These are phyloP conservation scores for Combretum micranthum DNA, from an alignment of 345 rosid species.

Conservation along the genomic window DNA sequence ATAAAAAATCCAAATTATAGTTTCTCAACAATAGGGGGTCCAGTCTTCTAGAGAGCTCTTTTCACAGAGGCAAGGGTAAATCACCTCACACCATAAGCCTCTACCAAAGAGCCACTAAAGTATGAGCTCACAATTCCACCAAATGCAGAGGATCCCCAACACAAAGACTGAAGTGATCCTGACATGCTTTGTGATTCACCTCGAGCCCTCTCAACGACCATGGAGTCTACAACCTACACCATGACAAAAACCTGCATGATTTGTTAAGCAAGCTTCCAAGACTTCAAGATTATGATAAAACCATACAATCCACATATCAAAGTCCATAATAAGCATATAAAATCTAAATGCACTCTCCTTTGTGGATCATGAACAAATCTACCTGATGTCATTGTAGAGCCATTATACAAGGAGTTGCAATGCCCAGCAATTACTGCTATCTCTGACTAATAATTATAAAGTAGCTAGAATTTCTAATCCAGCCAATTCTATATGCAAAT, in stretches of 20 bases:
- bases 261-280: slow-evolving; percentile 1
- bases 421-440: too few relatives aligned
- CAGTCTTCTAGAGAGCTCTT: background rate
- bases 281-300: background rate
- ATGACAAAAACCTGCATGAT: slow-evolving; percentile 14
- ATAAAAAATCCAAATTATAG: background rate
- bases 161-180: slow-evolving; percentile 86
- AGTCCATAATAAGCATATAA: too few relatives aligned
- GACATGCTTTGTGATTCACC: slow-evolving; percentile 94
- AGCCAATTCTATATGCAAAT: too few relatives aligned
- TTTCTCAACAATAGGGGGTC: background rate
- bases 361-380: too few relatives aligned
- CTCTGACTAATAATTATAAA: too few relatives aligned
- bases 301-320: background rate
- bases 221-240: slow-evolving; percentile 90
- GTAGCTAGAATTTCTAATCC: too few relatives aligned
- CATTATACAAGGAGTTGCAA: too few relatives aligned
- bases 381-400: too few relatives aligned
- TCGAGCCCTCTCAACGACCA: slow-evolving; percentile 98
- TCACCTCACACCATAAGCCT: slow-evolving; percentile 85
- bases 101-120: slow-evolving; percentile 92
- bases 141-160: slow-evolving; percentile 99
- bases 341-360: too few relatives aligned
- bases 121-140: slow-evolving; percentile 96
- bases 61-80: slow-evolving; percentile 2